Conservation (phyloP, 2,329 filamentous ascomycete species). For the Parastagonospora nodorum region DNA sequence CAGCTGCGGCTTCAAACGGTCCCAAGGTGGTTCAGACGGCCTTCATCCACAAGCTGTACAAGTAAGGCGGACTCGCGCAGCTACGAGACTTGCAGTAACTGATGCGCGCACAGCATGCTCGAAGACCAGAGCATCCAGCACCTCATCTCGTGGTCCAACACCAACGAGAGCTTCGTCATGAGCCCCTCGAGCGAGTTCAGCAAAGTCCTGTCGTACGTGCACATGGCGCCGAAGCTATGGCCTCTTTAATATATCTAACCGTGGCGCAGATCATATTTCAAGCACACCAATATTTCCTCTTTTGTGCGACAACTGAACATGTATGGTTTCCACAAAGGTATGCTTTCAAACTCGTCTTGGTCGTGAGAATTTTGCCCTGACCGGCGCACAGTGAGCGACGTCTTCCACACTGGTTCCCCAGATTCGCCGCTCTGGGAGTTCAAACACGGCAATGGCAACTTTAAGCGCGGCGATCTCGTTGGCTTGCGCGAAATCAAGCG, state of each 20-base stretch:
- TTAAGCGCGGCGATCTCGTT: constrained; percentile 91
- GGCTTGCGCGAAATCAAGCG: constrained; percentile 95
- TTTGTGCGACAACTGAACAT: constrained; percentile 98
- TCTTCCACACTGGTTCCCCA: constrained; percentile 92
- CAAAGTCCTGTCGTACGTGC: constrained; percentile 89
- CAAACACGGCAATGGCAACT: constrained; percentile 96
- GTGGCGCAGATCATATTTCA: constrained; percentile 85
- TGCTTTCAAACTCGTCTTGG: constrained; percentile 16
- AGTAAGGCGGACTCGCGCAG: constrained; percentile 62
- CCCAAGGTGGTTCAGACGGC: constrained; percentile 98
- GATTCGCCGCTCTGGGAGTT: constrained; percentile 98
- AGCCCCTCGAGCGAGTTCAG: constrained; percentile 96
- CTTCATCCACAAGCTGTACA: constrained; percentile 99
- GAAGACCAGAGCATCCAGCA: constrained; percentile 93
- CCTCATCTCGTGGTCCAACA: constrained; percentile 92
- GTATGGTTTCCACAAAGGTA: constrained; percentile 99
- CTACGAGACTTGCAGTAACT: constrained; percentile 26
- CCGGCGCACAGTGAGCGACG: constrained; percentile 78
- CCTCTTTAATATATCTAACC: constrained; percentile 35
- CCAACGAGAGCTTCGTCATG: constrained; percentile 98
- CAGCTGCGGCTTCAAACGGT: constrained; percentile 79
- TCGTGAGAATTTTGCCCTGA: constrained; percentile 12
- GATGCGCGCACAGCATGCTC: constrained; percentile 73
- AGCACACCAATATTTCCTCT: constrained; percentile 98
- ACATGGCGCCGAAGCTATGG: constrained; percentile 22